Percentiles rank a stretch among this genome's conserved stretches.
These are phyloP conservation scores for Ilex paraguariensis DNA, from an alignment of 305 asterid genomes.

Conservation along the genomic window DNA sequence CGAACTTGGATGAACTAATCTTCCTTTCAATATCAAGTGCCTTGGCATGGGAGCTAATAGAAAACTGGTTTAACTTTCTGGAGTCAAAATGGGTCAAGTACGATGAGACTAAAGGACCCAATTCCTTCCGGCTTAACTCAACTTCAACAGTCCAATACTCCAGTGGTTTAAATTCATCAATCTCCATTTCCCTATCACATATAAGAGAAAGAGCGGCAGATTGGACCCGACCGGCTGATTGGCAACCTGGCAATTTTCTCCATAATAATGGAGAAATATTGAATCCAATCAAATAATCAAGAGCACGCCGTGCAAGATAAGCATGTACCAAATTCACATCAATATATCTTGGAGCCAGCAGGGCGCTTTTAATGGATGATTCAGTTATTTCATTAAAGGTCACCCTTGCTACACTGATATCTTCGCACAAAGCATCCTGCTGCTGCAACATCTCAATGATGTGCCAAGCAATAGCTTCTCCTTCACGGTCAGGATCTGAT, in stretches of 20 bases:
- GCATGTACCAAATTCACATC: conserved; percentile 78
- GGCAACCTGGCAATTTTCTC: conserved; percentile 96
- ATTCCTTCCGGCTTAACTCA: conserved; percentile 34
- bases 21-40: conserved; percentile 55
- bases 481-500: conserved; percentile 96
- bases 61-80: conserved; percentile 50
- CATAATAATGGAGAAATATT: conserved; percentile 88
- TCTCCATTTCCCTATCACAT: conserved; percentile 87
- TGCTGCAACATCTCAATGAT: conserved; percentile 87
- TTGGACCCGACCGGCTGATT: conserved; percentile 96
- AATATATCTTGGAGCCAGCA: conserved; percentile 69
- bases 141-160: conserved; percentile 80
- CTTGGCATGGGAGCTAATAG: conserved; percentile 50
- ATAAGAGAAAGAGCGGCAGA: conserved; percentile 88
- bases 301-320: conserved; percentile 95
- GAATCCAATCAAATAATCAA: conserved; percentile 94
- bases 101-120: conserved; percentile 37
- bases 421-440: conserved; percentile 72
- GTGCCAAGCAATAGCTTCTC: conserved; percentile 98
- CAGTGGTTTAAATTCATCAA: conserved; percentile 61
- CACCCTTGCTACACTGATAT: conserved; percentile 74
- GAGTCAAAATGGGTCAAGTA: conserved; percentile 52
- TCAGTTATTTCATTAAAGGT: conserved; percentile 85
- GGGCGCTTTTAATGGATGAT: conserved; percentile 77
- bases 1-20: conserved; percentile 43